Evolutionary conservation across 441 rosid genomes (phyloP).

Genomic region (Populus trichocarpa): DNA sequence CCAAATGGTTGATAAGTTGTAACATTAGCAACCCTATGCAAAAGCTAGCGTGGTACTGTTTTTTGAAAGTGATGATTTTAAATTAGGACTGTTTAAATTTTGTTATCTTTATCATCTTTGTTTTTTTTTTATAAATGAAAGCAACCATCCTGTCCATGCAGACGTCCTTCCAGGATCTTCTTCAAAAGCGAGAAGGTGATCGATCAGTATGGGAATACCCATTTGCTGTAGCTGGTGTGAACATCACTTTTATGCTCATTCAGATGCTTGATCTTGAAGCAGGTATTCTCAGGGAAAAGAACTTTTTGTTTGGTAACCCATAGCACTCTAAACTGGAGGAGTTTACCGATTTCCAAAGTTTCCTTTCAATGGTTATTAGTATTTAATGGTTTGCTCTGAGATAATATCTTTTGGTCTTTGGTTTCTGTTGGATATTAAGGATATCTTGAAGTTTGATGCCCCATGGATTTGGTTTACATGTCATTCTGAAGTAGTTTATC

Average conservation of each 20-base stretch:
- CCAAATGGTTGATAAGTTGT: background rate
- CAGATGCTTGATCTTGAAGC: constrained; percentile 98
- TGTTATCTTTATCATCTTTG: background rate
- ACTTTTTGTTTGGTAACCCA: background rate
- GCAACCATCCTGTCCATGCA: constrained; percentile 27
- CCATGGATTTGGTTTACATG: background rate
- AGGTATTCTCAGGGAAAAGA: constrained; percentile 35
- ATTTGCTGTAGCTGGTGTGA: constrained; percentile 94
- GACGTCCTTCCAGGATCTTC: constrained; percentile 84
- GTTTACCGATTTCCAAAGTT: background rate
- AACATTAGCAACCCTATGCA: background rate
- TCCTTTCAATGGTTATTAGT: background rate
- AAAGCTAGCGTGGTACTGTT: background rate
- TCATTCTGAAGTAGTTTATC: background rate
- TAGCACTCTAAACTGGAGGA: background rate
- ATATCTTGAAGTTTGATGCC: background rate
- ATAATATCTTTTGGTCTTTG: background rate
- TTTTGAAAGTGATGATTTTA: background rate
- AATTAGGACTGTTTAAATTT: background rate
- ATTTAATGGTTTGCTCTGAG: background rate
- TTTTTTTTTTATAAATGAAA: background rate
- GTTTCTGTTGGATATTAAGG: background rate
- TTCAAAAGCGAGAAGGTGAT: constrained; percentile 80
- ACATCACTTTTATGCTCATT: constrained; percentile 88
- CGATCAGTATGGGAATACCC: constrained; percentile 96